Base-by-base conservation (phyloP, 78 protist genomes). In the Acrasis kona region DNA sequence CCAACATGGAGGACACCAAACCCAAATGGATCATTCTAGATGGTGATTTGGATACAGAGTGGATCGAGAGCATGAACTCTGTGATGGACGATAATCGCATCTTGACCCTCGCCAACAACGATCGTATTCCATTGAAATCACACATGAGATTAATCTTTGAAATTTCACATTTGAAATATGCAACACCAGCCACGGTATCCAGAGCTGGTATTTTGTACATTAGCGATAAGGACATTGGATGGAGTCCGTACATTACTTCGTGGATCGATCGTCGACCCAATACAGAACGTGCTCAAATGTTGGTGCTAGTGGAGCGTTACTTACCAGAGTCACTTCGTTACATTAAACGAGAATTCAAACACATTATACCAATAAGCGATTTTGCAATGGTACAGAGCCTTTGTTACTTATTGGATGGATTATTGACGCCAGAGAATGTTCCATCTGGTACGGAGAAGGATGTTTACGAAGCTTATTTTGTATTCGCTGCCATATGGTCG, bases 31-130 rank as follows among this genome's bases (percentile, higher is more conserved):
- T 92, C 34, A 64, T 92, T 30, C 88, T 92, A 6, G 96, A 92
- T 71, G 94, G 93, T 32, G 91, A 89, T 78, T 79, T 92, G 41
- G 96, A 92, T 41, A 67, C 96, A 7, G 81, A 70, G 67, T 89
- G 93, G 94, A 86, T 93, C 67, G 97, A 93, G 79, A 85, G 93
- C 28, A 72, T 93, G 83, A 93, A 93, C 90, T 88, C 94, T 3
- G 94, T 89, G 19, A 84, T 90, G 94, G 97, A 93, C 80, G 97
- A 93, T 81, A 93, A 93, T 89, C 87, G 87, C 86, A 75, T 88
- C 39, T 77, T 93, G 27, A 93, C 97, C 28, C 88, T 93, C 27
- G 93, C 89, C 27, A 70, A 84, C 29, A 93, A 93, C 79, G 97
- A 93, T 74, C 91, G 97, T 37, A 84, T 93, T 41, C 89, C 92